Conservation (phyloP, 192 early-diverging fungal genomes). For the Backusella sp. region DNA sequence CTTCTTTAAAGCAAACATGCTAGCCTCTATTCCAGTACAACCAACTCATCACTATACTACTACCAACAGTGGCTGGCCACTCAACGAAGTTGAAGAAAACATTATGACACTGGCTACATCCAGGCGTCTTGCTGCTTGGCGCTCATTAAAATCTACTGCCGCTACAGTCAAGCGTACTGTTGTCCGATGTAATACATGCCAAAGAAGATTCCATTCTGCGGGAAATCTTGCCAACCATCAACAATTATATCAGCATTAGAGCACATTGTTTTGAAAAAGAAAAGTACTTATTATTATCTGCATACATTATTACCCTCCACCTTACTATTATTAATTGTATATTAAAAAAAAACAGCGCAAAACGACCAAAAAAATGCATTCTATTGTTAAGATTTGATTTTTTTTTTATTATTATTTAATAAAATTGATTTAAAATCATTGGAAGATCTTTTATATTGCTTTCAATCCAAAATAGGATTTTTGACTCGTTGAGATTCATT, state of each 20-base stretch:
- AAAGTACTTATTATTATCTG: neutral
- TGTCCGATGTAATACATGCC: slow-evolving; percentile 8
- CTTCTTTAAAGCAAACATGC: neutral
- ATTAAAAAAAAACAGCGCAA: neutral
- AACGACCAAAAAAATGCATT: neutral
- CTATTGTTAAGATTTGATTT: neutral
- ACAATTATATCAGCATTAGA: slow-evolving; percentile 14
- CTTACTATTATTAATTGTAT: slow-evolving; percentile 1
- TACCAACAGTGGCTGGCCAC: slow-evolving; percentile 2
- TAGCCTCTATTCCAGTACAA: slow-evolving; percentile 10
- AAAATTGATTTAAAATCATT: neutral
- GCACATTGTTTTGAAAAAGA: neutral
- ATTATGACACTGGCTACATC: slow-evolving; percentile 5
- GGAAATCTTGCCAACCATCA: slow-evolving; percentile 16
- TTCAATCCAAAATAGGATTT: neutral
- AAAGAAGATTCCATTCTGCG: slow-evolving; percentile 13
- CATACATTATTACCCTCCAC: neutral
- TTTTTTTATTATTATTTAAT: neutral
- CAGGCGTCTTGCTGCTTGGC: neutral
- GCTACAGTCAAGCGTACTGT: neutral
- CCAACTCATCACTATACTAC: neutral
- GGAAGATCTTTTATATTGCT: neutral
- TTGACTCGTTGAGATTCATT: neutral
- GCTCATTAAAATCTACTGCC: neutral
- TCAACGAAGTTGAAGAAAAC: slow-evolving; percentile 4